Conservation (phyloP, 208 protist species). For the Crithidia thermophila region DNA sequence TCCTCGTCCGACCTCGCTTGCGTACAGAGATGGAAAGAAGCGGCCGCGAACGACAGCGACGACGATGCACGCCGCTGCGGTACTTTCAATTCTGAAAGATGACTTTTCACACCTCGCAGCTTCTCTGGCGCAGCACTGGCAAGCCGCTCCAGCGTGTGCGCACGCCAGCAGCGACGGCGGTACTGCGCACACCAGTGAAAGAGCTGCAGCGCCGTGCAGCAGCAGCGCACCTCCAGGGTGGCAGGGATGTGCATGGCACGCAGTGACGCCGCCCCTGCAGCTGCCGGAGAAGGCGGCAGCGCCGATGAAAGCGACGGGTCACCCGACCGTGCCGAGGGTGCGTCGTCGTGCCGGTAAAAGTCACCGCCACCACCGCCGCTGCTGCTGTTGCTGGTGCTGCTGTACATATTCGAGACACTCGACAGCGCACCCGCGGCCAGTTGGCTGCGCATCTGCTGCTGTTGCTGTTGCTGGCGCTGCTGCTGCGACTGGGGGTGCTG, state of each 20-base stretch:
- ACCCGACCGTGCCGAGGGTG: neutral
- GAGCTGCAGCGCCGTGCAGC: slow-evolving; percentile 24
- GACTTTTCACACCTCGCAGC: too few relatives aligned
- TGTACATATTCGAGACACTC: too few relatives aligned
- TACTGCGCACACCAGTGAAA: slow-evolving; percentile 10
- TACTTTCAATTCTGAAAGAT: too few relatives aligned
- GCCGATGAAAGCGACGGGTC: neutral
- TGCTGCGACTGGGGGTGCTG: neutral
- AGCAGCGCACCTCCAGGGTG: slow-evolving; percentile 24
- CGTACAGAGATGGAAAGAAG: neutral
- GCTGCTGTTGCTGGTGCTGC: too few relatives aligned
- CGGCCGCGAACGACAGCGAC: neutral
- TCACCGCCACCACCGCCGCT: neutral
- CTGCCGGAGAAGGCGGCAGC: neutral
- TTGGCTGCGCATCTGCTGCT: slow-evolving; percentile 2
- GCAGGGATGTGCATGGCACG: slow-evolving; percentile 23
- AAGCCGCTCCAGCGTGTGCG: slow-evolving; percentile 1
- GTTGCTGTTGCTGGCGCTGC: neutral
- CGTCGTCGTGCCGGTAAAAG: neutral
- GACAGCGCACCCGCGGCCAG: neutral
- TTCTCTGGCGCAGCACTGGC: too few relatives aligned
- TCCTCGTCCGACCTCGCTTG: neutral
- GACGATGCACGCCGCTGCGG: neutral
- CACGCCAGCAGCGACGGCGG: slow-evolving; percentile 1
- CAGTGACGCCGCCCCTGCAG: neutral